These are phyloP conservation scores for Aureobasidium pullulans DNA, from an alignment of 2,329 filamentous ascomycete species.

Conservation along the genomic window DNA sequence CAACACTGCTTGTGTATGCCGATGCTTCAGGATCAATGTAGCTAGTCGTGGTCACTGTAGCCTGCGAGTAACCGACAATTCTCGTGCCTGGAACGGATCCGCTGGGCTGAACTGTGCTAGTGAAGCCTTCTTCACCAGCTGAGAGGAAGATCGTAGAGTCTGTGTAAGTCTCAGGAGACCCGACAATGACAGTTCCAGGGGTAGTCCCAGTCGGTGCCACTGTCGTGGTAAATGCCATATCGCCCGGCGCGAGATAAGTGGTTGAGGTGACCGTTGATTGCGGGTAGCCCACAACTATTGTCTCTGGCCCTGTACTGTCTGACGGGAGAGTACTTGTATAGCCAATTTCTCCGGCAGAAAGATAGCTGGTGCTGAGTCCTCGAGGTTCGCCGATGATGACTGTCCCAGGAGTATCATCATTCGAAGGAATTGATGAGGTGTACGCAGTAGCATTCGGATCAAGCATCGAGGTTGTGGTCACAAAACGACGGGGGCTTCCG, in stretches of 20 bases:
- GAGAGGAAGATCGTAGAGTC: background rate
- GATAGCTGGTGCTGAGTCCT: background rate
- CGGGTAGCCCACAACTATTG: background rate
- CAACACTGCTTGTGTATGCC: background rate
- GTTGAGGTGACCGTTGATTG: background rate
- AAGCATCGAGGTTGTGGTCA: background rate
- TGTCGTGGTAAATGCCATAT: background rate
- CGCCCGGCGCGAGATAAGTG: background rate
- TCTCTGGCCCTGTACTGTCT: background rate
- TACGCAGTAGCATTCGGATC: background rate
- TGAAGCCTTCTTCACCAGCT: background rate
- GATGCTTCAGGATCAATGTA: background rate
- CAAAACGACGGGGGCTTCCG: background rate
- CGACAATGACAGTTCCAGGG: background rate
- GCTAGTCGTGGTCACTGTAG: background rate
- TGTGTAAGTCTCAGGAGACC: background rate
- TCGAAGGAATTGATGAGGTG: background rate
- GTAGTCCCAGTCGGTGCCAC: background rate
- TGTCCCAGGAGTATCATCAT: background rate
- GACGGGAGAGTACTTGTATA: background rate
- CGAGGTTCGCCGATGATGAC: background rate
- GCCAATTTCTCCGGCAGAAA: background rate
- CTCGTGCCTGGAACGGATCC: background rate
- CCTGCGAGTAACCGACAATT: background rate
- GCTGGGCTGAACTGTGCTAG: background rate